Percentiles rank a stretch among this genome's conserved stretches.
Evolutionary conservation across 768 basidiomycete genomes (phyloP).

Genomic region (Kwoniella pini): DNA sequence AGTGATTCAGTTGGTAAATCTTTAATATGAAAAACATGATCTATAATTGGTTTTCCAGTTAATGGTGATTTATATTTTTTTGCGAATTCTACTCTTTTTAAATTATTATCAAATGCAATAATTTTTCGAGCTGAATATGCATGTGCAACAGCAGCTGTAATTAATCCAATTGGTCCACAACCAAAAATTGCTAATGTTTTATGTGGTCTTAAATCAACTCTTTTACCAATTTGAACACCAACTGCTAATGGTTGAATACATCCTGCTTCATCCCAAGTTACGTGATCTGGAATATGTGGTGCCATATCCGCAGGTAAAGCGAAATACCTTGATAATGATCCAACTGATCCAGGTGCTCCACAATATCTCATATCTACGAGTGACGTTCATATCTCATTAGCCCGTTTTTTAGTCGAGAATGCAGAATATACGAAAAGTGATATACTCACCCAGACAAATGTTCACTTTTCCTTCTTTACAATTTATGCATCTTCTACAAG

Average conservation of each 20-base stretch:
- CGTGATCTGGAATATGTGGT: slow-evolving; percentile 41
- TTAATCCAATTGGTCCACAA: slow-evolving; percentile 49
- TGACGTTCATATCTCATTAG: too few relatives aligned
- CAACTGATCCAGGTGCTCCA: slow-evolving; percentile 48
- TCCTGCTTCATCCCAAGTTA: slow-evolving; percentile 46
- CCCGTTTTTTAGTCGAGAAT: too few relatives aligned
- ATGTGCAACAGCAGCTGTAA: slow-evolving; percentile 50
- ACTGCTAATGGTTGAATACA: slow-evolving; percentile 50
- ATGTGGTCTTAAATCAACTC: slow-evolving; percentile 41
- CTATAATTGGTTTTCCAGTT: slow-evolving; percentile 49
- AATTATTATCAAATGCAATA: slow-evolving; percentile 47
- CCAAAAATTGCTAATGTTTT: slow-evolving; percentile 48
- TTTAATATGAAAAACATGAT: slow-evolving; percentile 46
- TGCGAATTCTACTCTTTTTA: slow-evolving; percentile 43
- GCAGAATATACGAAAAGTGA: too few relatives aligned
- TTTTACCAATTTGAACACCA: slow-evolving; percentile 47
- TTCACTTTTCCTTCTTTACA: slow-evolving; percentile 45
- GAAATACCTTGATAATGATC: slow-evolving; percentile 40
- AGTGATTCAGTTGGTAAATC: slow-evolving; percentile 26
- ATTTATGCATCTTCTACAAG: slow-evolving; percentile 45
- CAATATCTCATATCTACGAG: slow-evolving; percentile 46
- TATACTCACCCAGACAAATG: slow-evolving; percentile 39
- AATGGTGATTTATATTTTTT: slow-evolving; percentile 48
- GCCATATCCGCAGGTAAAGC: slow-evolving; percentile 50
- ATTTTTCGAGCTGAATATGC: slow-evolving; percentile 47